These are phyloP conservation scores for Aspergillus oerlinghausenensis DNA, from an alignment of 2,329 filamentous ascomycete genomes.

Conservation along the genomic window DNA sequence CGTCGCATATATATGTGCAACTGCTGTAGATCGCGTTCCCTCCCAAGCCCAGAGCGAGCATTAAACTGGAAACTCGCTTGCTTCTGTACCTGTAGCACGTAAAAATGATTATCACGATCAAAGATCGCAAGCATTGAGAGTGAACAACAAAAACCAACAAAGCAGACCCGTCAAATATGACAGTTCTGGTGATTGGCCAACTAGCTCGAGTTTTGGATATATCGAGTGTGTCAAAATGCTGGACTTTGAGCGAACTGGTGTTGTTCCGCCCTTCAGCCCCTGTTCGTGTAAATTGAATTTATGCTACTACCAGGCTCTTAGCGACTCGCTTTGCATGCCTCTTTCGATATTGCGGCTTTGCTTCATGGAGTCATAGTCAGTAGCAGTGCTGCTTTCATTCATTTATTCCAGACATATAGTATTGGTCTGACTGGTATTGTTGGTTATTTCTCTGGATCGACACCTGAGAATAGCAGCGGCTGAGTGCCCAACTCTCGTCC, in stretches of 20 bases:
- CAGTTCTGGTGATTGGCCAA: background rate
- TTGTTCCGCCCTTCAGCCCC: background rate
- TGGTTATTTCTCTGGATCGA: background rate
- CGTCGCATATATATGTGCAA: background rate
- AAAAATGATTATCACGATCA: background rate
- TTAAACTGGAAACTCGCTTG: background rate
- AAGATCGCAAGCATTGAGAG: background rate
- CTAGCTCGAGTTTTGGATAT: background rate
- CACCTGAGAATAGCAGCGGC: background rate
- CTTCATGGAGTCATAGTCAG: background rate
- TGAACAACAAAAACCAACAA: background rate
- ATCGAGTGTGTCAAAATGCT: background rate
- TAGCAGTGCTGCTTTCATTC: background rate
- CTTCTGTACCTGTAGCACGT: background rate
- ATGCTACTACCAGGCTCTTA: background rate
- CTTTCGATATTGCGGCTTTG: background rate
- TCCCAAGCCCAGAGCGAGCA: background rate
- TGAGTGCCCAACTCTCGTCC: background rate
- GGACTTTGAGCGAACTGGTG: background rate
- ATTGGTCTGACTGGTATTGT: background rate
- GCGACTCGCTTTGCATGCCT: background rate
- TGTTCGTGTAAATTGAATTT: background rate
- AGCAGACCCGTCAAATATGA: background rate
- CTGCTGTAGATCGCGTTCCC: background rate
- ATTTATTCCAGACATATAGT: background rate